These are phyloP conservation scores for Aspergillus carbonarius DNA, from an alignment of 2,329 filamentous ascomycete species.

Conservation along the genomic window DNA sequence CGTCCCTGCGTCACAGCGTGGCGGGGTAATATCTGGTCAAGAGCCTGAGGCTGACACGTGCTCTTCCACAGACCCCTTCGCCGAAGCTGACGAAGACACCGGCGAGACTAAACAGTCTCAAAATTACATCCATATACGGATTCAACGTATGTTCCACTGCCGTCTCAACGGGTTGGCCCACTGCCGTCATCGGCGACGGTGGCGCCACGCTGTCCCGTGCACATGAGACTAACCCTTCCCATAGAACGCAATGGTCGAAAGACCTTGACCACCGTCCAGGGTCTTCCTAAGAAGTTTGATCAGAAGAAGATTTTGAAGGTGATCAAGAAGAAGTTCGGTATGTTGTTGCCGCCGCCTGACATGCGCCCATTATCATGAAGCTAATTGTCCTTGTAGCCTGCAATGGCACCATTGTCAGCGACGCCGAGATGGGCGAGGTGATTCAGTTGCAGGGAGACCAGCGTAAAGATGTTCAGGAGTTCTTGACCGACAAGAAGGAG, in stretches of 20 bases:
- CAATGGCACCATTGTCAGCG: slow-evolving; percentile 99
- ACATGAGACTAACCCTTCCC: slow-evolving; percentile 22
- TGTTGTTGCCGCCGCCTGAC: slow-evolving; percentile 28
- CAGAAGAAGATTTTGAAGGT: slow-evolving; percentile 99
- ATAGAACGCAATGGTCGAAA: slow-evolving; percentile 99
- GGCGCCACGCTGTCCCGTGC: slow-evolving; percentile 7
- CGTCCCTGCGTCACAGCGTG: slow-evolving; percentile 17
- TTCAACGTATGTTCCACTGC: slow-evolving; percentile 74
- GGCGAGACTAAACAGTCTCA: slow-evolving; percentile 93
- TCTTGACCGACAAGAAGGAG: slow-evolving; percentile 93
- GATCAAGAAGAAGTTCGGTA: slow-evolving; percentile 99
- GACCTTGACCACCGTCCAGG: slow-evolving; percentile 99
- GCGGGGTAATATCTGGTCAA: slow-evolving; percentile 39
- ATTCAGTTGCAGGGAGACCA: slow-evolving; percentile 99
- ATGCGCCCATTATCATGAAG: not conserved
- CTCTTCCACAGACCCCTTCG: slow-evolving; percentile 84
- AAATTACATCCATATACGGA: slow-evolving; percentile 99
- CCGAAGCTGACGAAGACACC: slow-evolving; percentile 99
- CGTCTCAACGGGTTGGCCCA: not conserved
- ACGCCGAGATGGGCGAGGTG: slow-evolving; percentile 97
- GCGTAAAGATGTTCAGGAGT: slow-evolving; percentile 97
- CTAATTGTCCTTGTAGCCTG: slow-evolving; percentile 62
- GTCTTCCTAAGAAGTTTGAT: slow-evolving; percentile 97
- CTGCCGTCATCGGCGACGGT: slow-evolving; percentile 1
- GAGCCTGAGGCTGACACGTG: slow-evolving; percentile 34